Percentiles rank a stretch among this genome's conserved stretches.
These are phyloP conservation scores for Tanacetum coccineum DNA, from an alignment of 129 eudicot species.

Conservation along the genomic window DNA sequence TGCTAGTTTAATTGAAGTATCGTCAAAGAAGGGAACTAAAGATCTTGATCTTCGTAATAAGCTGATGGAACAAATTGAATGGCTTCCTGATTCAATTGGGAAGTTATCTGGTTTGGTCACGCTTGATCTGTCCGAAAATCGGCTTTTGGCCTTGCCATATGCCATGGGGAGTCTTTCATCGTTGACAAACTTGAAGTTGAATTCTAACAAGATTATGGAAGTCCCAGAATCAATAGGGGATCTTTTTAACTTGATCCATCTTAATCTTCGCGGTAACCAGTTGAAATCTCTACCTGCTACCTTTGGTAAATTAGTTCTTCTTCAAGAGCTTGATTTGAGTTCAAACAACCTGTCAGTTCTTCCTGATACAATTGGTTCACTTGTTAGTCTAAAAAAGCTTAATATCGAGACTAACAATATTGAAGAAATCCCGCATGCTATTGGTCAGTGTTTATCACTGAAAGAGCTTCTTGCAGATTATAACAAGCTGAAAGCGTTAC, in stretches of 20 bases:
- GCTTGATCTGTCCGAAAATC: constrained; percentile 69
- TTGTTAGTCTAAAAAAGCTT: constrained; percentile 53
- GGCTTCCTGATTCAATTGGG: constrained; percentile 92
- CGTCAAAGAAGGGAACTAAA: constrained; percentile 70
- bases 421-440: constrained; percentile 83
- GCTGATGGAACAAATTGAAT: constrained; percentile 72
- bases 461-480: constrained; percentile 77
- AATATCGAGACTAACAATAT: constrained; percentile 64
- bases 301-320: constrained; percentile 47
- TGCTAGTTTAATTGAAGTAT: constrained; percentile 76
- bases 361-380: constrained; percentile 72
- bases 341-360: constrained; percentile 56
- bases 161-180: constrained; percentile 67
- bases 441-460: constrained; percentile 71
- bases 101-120: constrained; percentile 57
- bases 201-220: constrained; percentile 49
- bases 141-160: constrained; percentile 55
- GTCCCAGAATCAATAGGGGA: constrained; percentile 71
- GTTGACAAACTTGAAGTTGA: constrained; percentile 53
- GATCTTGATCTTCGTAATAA: constrained; percentile 59
- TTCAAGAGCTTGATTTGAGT: constrained; percentile 76
- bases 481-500: constrained; percentile 86
- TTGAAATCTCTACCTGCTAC: constrained; percentile 56
- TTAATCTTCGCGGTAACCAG: constrained; percentile 67
- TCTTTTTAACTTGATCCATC: constrained; percentile 52